Evolutionary conservation across 768 basidiomycete species (phyloP).

Genomic region (Lactarius hatsudake): DNA sequence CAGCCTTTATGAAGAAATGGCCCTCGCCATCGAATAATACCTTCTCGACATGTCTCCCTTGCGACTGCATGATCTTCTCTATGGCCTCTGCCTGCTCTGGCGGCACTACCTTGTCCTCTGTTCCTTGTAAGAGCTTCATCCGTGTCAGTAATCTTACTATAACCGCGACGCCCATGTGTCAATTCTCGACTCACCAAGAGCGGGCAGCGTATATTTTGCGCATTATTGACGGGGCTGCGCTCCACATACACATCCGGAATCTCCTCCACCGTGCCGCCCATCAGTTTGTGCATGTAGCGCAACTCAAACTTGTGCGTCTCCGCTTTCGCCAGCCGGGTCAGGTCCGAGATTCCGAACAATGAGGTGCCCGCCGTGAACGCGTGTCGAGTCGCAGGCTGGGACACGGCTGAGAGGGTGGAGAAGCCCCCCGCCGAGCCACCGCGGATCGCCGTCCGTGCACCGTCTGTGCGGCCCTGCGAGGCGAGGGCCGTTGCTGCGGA

Average conservation of each 20-base stretch:
- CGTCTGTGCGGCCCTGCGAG: slow-evolving; percentile 54
- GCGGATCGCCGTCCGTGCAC: slow-evolving; percentile 60
- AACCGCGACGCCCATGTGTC: not conserved
- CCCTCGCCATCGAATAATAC: slow-evolving; percentile 64
- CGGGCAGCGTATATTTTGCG: slow-evolving; percentile 58
- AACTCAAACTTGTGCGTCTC: slow-evolving; percentile 75
- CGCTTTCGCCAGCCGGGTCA: slow-evolving; percentile 47
- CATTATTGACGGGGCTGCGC: slow-evolving; percentile 62
- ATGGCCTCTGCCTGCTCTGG: slow-evolving; percentile 69
- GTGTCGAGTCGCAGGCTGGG: slow-evolving; percentile 36
- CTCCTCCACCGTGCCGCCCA: slow-evolving; percentile 56
- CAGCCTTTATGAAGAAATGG: slow-evolving; percentile 58
- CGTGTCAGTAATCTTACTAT: slow-evolving; percentile 25
- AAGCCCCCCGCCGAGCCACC: slow-evolving; percentile 76
- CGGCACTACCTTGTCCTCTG: slow-evolving; percentile 59
- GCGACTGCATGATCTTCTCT: slow-evolving; percentile 17
- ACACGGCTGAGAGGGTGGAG: slow-evolving; percentile 54
- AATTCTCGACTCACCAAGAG: slow-evolving; percentile 50
- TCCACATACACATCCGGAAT: slow-evolving; percentile 56
- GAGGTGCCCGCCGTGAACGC: slow-evolving; percentile 63
- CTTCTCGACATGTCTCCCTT: slow-evolving; percentile 51
- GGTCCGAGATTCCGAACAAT: slow-evolving; percentile 67
- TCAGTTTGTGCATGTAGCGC: slow-evolving; percentile 53
- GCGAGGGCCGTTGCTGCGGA: slow-evolving; percentile 52
- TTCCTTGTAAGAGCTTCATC: slow-evolving; percentile 3